Evolutionary conservation across 352 stramenopile species (phyloP).

Genomic region (Globisporangium cylindrosporum): DNA sequence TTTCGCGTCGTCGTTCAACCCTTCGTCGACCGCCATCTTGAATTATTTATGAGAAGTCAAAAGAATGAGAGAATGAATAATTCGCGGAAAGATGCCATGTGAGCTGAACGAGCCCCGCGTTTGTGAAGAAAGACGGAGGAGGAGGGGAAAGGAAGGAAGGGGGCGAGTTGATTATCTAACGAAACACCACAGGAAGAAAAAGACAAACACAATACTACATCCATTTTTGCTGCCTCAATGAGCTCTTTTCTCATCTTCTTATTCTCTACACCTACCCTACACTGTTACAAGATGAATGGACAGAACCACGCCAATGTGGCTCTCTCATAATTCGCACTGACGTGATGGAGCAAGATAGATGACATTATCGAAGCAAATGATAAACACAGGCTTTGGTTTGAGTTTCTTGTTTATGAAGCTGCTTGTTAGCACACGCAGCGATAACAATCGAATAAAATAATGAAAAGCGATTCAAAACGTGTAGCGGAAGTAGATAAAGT

Average conservation of each 20-base stretch:
- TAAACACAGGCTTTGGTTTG: neutral
- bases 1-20: neutral
- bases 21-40: conserved; percentile 37
- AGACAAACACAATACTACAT: neutral
- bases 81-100: conserved; percentile 2
- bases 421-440: neutral
- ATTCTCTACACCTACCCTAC: too few species aligned
- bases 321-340: neutral
- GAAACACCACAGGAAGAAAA: neutral
- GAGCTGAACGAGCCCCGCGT: neutral
- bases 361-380: neutral
- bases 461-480: conserved; percentile 6
- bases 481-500: neutral
- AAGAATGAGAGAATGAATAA: conserved; percentile 10
- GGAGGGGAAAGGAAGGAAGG: too few species aligned
- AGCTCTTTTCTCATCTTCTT: neutral
- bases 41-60: conserved; percentile 60
- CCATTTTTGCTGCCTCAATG: neutral
- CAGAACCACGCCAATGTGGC: neutral
- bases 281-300: too few species aligned
- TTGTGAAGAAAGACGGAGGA: neutral
- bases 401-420: neutral
- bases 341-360: neutral
- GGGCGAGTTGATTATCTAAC: neutral
- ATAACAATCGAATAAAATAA: conserved; percentile 8